A percentile compares a stretch with the other conserved stretches of the same genome.
These are phyloP conservation scores for Sordariomycetes sp. DNA, from an alignment of 2,329 filamentous ascomycete genomes.

Conservation along the genomic window DNA sequence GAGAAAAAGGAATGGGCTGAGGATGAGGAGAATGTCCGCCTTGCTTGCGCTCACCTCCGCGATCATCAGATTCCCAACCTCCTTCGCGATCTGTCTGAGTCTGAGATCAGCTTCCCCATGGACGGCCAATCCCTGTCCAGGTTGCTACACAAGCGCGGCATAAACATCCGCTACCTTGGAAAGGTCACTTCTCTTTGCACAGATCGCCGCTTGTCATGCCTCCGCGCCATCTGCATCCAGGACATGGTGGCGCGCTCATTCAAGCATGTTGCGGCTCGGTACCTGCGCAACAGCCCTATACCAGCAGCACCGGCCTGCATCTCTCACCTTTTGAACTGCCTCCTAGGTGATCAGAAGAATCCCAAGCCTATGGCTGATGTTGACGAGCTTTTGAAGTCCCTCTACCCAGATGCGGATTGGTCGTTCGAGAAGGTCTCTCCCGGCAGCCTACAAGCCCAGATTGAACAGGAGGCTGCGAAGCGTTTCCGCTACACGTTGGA, in stretches of 20 bases:
- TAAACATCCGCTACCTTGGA: constrained; percentile 95
- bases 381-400: constrained; percentile 60
- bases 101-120: constrained; percentile 96
- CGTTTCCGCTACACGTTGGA: constrained; percentile 72
- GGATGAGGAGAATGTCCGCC: constrained; percentile 83
- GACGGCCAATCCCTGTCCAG: constrained; percentile 87
- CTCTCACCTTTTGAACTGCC: constrained; percentile 86
- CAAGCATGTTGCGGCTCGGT: constrained; percentile 79
- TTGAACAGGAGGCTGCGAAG: constrained; percentile 61
- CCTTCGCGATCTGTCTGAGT: constrained; percentile 78
- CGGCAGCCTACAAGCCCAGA: constrained; percentile 56
- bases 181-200: constrained; percentile 64
- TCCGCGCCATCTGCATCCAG: constrained; percentile 70
- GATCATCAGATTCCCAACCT: constrained; percentile 75
- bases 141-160: constrained; percentile 89
- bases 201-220: constrained; percentile 58
- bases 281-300: constrained; percentile 70
- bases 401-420: constrained; percentile 78
- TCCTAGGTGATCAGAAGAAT: constrained; percentile 72
- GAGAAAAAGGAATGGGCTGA: constrained; percentile 76
- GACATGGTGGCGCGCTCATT: constrained; percentile 95
- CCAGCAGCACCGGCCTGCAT: constrained; percentile 73
- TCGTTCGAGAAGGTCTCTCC: constrained; percentile 74
- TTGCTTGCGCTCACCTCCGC: constrained; percentile 70
- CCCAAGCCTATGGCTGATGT: constrained; percentile 68